Evolutionary conservation across 2,329 filamentous ascomycete species (phyloP), one percentile per base, ranked within the genome.

Genomic region (Juglanconis oblonga): DNA sequence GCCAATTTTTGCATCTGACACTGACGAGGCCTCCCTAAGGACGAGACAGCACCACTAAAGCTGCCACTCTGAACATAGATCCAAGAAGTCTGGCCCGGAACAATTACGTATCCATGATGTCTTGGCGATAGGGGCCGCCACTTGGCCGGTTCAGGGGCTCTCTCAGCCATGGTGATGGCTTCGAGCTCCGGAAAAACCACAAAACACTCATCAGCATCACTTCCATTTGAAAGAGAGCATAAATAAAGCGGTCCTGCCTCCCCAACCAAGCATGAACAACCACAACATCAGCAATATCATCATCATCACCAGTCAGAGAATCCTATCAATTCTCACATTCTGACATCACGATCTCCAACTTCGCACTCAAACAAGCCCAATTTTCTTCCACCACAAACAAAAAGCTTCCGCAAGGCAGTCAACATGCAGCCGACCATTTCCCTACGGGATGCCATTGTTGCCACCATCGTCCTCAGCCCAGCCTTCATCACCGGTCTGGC

Each of bases 391-490:
- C 24, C 24, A 24, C 24, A 24, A 24, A 24, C 32, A 44, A 29
- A 40, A n/a, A 14, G 31, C 36, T 13, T 38, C 36, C 7, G 7
- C 36, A 38, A 8, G 11, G 17, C 33, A 51, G 32, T 36, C 36
- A 58, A 35, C 17, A 61, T 61, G 59, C 55, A 61, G 50, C 48
- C 35, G 31, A 56, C 24, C 35, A 24, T 40, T 24, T 36, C 45
- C 47, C 55, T 61, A 50, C 52, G 40, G 13, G 55, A 51, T 32
- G 59, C 55, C 7, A 36, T 58, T n/a, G n/a, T 61, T 31, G 59
- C 55, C 44, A 36, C 57, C 31, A 45, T 53, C 17, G 14, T 61
- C 5, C 55, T 61, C 55, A 58, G 55, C 55, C 59, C 59, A 10
- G 51, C 50, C 33, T 14, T 58, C 45, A 61, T 57, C 40, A 54